phyloP scores from a whole-genome alignment of 2,329 filamentous ascomycete species.

The Trichoderma guizhouense region DNA sequence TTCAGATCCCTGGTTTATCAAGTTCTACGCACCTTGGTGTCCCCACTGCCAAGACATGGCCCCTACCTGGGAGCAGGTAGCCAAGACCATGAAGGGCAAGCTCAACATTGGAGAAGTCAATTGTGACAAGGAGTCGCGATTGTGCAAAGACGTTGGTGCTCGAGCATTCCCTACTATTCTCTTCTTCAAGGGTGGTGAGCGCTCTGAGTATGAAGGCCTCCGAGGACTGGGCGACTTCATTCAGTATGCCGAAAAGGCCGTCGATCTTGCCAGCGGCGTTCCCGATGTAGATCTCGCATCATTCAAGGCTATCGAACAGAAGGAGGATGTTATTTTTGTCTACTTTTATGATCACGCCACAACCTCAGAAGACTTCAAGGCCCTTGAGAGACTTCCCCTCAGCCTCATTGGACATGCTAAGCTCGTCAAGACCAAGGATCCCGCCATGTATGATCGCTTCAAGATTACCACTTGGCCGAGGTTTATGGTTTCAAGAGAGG shows the following conservation, averaged over 20 bases:
- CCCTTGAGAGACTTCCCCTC: constrained; percentile 80
- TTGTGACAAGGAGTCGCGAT: constrained; percentile 76
- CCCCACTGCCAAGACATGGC: constrained; percentile 91
- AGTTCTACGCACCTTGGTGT: constrained; percentile 98
- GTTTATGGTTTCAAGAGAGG: constrained; percentile 82
- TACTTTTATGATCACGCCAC: constrained; percentile 98
- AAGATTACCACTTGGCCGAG: constrained; percentile 98
- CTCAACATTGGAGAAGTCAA: constrained; percentile 96
- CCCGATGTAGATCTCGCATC: constrained; percentile 72
- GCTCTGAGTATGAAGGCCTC: constrained; percentile 88
- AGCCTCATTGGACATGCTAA: constrained; percentile 88
- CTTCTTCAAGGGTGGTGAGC: constrained; percentile 89
- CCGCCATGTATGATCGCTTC: constrained; percentile 72
- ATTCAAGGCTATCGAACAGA: constrained; percentile 82
- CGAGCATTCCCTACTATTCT: constrained; percentile 82
- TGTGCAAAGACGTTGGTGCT: constrained; percentile 90
- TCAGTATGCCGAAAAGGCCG: constrained; percentile 79
- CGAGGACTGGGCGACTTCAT: constrained; percentile 89
- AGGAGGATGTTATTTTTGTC: constrained; percentile 91
- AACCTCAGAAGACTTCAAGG: constrained; percentile 84
- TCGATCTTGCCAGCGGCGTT: constrained; percentile 73
- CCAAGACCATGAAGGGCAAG: constrained; percentile 83
- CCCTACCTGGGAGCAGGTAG: constrained; percentile 84
- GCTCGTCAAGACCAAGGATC: constrained; percentile 85
- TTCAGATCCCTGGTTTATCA: constrained; percentile 94